phyloP scores from a whole-genome alignment of 257 asterid species.

The Hygrophila difformis region DNA sequence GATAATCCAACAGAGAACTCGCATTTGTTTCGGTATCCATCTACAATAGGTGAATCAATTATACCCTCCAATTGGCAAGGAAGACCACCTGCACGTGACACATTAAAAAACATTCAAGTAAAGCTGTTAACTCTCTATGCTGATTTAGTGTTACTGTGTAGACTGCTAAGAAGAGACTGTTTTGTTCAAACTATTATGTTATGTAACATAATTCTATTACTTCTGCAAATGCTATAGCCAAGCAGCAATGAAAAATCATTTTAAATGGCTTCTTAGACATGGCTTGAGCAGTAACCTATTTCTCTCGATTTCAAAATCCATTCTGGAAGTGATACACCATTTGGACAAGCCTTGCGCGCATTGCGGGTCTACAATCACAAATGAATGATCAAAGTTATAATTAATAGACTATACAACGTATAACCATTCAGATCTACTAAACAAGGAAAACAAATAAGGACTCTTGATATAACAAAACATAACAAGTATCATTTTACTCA shows the following conservation, averaged over 20 bases:
- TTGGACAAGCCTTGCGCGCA: slow-evolving; percentile 91
- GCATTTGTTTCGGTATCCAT: slow-evolving; percentile 96
- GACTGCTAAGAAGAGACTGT: no score
- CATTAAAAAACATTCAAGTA: background rate
- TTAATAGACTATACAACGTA: slow-evolving; percentile 14
- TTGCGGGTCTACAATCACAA: slow-evolving; percentile 63
- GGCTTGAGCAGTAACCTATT: slow-evolving; percentile 53
- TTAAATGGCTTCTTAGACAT: slow-evolving; percentile 9
- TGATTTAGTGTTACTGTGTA: no score
- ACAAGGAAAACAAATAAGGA: background rate
- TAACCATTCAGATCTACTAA: slow-evolving; percentile 1
- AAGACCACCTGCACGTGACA: slow-evolving; percentile 72
- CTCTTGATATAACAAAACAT: background rate
- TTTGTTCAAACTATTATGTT: no score
- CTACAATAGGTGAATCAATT: slow-evolving; percentile 62
- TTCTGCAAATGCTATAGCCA: slow-evolving; percentile 1
- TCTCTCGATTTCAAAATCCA: slow-evolving; percentile 86
- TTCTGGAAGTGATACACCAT: slow-evolving; percentile 76
- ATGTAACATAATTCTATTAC: slow-evolving; percentile 2
- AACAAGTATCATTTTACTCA: slow-evolving; percentile 24
- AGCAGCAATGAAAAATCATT: background rate
- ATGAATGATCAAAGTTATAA: slow-evolving; percentile 9
- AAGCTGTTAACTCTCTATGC: no score
- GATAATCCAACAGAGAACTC: slow-evolving; percentile 95
- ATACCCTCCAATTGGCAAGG: slow-evolving; percentile 91